phyloP scores from a whole-genome alignment of 352 stramenopile species.

The Globisporangium polare region DNA sequence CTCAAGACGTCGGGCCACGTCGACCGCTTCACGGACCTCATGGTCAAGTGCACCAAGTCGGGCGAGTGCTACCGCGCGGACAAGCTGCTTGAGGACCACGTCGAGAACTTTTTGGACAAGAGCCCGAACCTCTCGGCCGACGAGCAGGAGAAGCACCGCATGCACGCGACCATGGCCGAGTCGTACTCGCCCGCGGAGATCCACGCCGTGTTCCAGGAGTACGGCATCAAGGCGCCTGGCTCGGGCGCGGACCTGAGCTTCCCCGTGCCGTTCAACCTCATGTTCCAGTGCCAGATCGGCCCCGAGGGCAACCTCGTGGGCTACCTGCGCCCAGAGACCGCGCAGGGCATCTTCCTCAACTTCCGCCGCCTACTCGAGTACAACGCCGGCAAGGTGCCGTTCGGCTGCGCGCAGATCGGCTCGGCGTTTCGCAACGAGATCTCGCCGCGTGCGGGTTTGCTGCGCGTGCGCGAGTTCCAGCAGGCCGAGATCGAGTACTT shows the following conservation, averaged over 20 bases:
- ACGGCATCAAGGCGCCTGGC: conserved; percentile 92
- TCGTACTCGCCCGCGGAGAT: conserved; percentile 98
- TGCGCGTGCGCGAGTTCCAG: conserved; percentile 99
- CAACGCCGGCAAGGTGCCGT: conserved; percentile 93
- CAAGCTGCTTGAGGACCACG: conserved; percentile 99
- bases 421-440: conserved; percentile 96
- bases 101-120: conserved; percentile 95
- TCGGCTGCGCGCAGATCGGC: conserved; percentile 84
- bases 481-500: conserved; percentile 99
- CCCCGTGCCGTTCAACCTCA: conserved; percentile 99
- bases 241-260: conserved; percentile 91
- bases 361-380: conserved; percentile 97
- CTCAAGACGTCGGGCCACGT: conserved; percentile 99
- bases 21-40: conserved; percentile 99
- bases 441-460: conserved; percentile 92
- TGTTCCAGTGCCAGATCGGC: conserved; percentile 99
- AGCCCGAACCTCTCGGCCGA: conserved; percentile 69
- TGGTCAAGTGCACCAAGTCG: conserved; percentile 98
- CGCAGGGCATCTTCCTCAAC: conserved; percentile 99
- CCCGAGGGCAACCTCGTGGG: conserved; percentile 95
- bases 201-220: conserved; percentile 91
- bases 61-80: conserved; percentile 99
- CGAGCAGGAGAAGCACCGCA: conserved; percentile 92
- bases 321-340: conserved; percentile 98
- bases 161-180: conserved; percentile 95